Percentiles rank a stretch among this genome's conserved stretches.
These are phyloP conservation scores for Lentinula raphanica DNA, from an alignment of 768 basidiomycete species.

Conservation along the genomic window DNA sequence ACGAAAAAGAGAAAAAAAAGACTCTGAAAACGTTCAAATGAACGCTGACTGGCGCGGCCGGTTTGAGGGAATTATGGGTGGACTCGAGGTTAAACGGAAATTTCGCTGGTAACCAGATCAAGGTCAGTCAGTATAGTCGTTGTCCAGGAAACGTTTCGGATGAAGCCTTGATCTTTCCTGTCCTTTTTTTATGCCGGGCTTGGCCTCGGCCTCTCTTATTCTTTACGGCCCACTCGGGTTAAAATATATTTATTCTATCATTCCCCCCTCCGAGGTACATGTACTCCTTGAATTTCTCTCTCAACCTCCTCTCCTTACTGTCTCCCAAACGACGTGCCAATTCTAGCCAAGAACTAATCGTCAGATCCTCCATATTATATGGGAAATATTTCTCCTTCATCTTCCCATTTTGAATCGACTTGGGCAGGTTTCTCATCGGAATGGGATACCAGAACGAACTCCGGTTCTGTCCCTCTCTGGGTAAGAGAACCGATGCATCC, in stretches of 20 bases:
- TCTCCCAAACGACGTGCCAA: conserved; percentile 61
- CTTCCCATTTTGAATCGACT: conserved; percentile 36
- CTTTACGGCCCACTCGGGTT: no score
- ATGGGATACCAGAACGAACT: conserved; percentile 42
- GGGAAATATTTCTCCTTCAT: conserved; percentile 53
- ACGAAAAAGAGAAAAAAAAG: conserved; percentile 12
- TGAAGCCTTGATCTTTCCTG: neutral
- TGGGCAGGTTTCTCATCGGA: conserved; percentile 52
- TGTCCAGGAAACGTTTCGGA: conserved; percentile 42
- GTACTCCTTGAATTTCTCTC: conserved; percentile 59
- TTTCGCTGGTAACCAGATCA: conserved; percentile 10
- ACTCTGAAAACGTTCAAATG: neutral
- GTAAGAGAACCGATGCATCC: conserved; percentile 25
- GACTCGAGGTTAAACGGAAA: conserved; percentile 7
- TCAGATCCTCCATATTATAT: conserved; percentile 72
- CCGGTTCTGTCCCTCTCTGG: conserved; percentile 13
- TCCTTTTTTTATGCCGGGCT: neutral
- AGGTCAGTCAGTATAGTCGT: conserved; percentile 24
- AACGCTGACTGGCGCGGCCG: neutral
- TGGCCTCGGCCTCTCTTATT: neutral
- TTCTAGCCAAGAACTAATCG: conserved; percentile 66
- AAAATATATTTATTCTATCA: no score
- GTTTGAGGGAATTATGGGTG: neutral
- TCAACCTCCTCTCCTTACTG: conserved; percentile 45
- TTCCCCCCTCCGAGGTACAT: conserved; percentile 73